These are phyloP conservation scores for Nicotiana rustica DNA, from an alignment of 305 asterid species.

Conservation along the genomic window DNA sequence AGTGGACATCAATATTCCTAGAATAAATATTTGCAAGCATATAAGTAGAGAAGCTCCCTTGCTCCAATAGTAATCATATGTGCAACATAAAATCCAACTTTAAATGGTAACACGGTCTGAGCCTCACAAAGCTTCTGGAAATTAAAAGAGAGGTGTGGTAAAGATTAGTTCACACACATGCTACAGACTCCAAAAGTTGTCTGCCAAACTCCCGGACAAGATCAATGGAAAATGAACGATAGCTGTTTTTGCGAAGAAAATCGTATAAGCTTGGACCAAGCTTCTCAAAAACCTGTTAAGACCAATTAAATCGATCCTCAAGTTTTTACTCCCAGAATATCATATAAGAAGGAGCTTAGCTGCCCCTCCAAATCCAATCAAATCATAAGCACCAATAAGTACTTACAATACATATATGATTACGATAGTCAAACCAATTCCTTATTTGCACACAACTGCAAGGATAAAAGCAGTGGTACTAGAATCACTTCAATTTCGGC, in stretches of 20 bases:
- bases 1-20: conserved; percentile 26
- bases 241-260: conserved; percentile 96
- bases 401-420: conserved; percentile 95
- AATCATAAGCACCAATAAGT: conserved; percentile 49
- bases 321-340: conserved; percentile 58
- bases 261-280: conserved; percentile 99
- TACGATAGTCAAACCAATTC: conserved; percentile 97
- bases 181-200: conserved; percentile 98
- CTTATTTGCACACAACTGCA: conserved; percentile 96
- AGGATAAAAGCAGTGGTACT: conserved; percentile 65
- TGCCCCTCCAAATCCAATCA: conserved; percentile 51
- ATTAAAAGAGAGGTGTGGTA: conserved; percentile 45
- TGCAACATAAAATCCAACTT: conserved; percentile 31
- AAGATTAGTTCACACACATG: conserved; percentile 87
- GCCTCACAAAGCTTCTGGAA: conserved; percentile 20
- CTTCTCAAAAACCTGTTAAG: conserved; percentile 96
- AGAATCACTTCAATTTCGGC: conserved; percentile 58
- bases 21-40: conserved; percentile 18
- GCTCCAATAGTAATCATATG: conserved; percentile 29
- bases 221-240: conserved; percentile 93
- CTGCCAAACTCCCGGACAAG: conserved; percentile 96
- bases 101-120: conserved; percentile 22
- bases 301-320: conserved; percentile 77
- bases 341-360: conserved; percentile 44
- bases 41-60: conserved; percentile 33